Evolutionary conservation across 2,329 filamentous ascomycete species (phyloP).

Genomic region (Paramyrothecium sp.): DNA sequence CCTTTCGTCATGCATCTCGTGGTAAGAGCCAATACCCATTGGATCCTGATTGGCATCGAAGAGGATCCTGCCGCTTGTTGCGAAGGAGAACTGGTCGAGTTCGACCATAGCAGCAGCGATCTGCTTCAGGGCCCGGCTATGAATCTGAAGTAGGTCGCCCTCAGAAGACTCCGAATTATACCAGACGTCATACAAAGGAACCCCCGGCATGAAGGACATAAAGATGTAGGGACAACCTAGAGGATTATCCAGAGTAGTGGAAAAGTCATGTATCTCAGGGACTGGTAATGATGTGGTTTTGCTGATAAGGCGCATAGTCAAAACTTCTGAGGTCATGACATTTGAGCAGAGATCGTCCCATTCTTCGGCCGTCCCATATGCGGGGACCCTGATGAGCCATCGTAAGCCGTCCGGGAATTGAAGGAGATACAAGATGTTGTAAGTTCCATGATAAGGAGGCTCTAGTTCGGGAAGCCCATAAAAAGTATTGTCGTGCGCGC

Average conservation of each 20-base stretch:
- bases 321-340: not conserved
- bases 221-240: not conserved
- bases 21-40: not conserved
- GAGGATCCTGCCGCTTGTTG: not conserved
- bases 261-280: not conserved
- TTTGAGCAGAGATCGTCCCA: not conserved
- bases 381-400: not conserved
- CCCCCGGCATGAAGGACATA: not conserved
- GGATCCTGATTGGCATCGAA: not conserved
- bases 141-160: not conserved
- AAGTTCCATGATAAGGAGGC: not conserved
- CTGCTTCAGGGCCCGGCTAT: not conserved
- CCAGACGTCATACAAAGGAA: not conserved
- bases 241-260: not conserved
- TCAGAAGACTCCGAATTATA: not conserved
- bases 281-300: not conserved
- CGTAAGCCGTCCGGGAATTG: not conserved
- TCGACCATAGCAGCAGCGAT: not conserved
- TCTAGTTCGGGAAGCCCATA: too few relatives aligned
- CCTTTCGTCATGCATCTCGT: not conserved
- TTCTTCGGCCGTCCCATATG: not conserved
- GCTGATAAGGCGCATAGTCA: not conserved
- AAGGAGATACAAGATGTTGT: not conserved
- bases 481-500: too few relatives aligned
- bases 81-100: not conserved